Base-by-base conservation (phyloP, 177 flowering plant species). In the Vitis hybrid region DNA sequence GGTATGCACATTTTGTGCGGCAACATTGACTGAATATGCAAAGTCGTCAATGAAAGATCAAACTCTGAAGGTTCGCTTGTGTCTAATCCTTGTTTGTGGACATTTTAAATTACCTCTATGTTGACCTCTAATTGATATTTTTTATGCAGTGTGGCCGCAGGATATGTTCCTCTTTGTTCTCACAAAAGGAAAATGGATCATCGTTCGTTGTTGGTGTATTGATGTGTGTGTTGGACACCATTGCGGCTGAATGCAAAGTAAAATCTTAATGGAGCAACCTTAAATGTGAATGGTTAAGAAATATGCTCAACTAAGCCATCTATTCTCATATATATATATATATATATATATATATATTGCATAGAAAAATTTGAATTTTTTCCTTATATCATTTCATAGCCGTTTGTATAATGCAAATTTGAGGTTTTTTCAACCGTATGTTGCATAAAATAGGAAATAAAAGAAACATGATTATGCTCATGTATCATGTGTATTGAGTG, bases 201-300 rank as follows among this genome's bases (percentile, higher is more conserved):
- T 68, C 78, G 1, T 51, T 76, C 55, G 31, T 77, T 12, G 52
- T 80, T 60, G 85, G 85, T 76, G 69, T 86, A 70, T 58, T 87
- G 65, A 64, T 26, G 16, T 80, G 78, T 63, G 66, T 83, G 18
- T 62, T 88, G 79, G 81, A 68, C 10, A 75, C 78, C 16, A 29
- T 81, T 58, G 74, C 78, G 39, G 53, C 67, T 55, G 77, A 76
- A 55, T 83, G 88, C 76, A 82, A 88, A 94, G 98, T 93, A 78
- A 55, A 57, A 13, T 56, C 16, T 33, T 33, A 33, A 33, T 33
- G 45, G 45, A 33, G 45, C 45, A 33, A 33, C 45, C 45, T 33
- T 33, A 33, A 33, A 33, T 33, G 7, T 33, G 45, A 33, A 33
- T 33, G 45, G 45, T 33, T 33, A 33, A 33, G 45, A 33, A 33